phyloP scores from a whole-genome alignment of 129 eudicot genomes.

The Pulicaria dysenterica region DNA sequence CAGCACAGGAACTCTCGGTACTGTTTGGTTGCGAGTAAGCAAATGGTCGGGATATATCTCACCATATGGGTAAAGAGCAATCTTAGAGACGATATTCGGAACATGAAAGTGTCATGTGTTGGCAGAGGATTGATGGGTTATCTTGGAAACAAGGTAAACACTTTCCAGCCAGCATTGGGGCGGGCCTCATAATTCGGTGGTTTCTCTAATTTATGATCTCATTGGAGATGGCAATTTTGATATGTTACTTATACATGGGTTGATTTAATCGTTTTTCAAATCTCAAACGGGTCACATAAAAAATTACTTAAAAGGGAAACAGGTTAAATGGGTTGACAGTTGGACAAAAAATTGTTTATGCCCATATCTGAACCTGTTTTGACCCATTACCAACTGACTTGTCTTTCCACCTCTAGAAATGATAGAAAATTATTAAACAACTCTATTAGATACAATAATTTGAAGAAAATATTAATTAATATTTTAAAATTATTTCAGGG shows the following conservation, averaged over 20 bases:
- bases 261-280: not conserved
- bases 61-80: conserved; percentile 88
- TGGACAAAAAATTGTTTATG: not conserved
- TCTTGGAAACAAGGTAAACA: conserved; percentile 94
- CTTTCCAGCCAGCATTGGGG: not conserved
- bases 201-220: not conserved
- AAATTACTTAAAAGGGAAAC: not conserved
- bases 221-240: not conserved
- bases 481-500: conserved; percentile 49
- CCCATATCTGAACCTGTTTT: not conserved
- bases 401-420: not conserved
- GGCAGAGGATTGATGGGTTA: conserved; percentile 99
- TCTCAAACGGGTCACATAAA: conserved; percentile 11
- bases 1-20: conserved; percentile 55
- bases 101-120: conserved; percentile 90
- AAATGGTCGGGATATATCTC: conserved; percentile 93
- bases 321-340: not conserved
- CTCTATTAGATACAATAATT: not conserved
- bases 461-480: conserved; percentile 8
- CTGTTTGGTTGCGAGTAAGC: conserved; percentile 93
- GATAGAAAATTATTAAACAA: not conserved
- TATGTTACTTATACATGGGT: not conserved
- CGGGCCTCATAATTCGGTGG: not conserved
- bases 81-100: conserved; percentile 64
- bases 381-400: not conserved